These are phyloP conservation scores for Dillenia suffruticosa DNA, from an alignment of 164 flowering plant genomes.

Conservation along the genomic window DNA sequence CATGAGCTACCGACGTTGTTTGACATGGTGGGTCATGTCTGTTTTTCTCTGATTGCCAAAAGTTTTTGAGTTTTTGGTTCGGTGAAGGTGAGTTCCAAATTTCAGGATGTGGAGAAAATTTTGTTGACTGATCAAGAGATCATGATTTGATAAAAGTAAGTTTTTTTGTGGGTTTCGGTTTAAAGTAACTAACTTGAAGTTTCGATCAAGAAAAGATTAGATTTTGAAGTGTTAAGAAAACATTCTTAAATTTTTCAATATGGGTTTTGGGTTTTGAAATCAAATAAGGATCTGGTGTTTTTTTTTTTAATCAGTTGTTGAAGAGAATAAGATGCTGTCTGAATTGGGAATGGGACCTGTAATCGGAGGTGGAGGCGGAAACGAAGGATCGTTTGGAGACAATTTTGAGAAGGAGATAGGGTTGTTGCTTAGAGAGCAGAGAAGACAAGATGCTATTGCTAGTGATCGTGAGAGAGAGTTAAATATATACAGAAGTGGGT, in stretches of 20 bases:
- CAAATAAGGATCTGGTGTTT: not conserved
- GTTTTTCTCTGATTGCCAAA: too few relatives aligned
- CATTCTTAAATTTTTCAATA: not conserved
- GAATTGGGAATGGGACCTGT: conserved; percentile 63
- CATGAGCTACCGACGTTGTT: too few relatives aligned
- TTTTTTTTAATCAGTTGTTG: not conserved
- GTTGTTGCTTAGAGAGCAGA: conserved; percentile 52
- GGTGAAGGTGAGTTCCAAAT: too few relatives aligned
- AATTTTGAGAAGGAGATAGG: conserved; percentile 69
- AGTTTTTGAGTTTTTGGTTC: too few relatives aligned
- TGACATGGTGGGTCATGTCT: too few relatives aligned
- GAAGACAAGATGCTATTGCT: conserved; percentile 43
- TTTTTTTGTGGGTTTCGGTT: not conserved
- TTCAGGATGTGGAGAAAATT: too few relatives aligned
- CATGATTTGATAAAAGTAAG: too few relatives aligned
- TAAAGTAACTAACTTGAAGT: not conserved
- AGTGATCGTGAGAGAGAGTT: conserved; percentile 69
- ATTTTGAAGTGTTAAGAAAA: conserved; percentile 3
- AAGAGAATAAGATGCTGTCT: conserved; percentile 42
- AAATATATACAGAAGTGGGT: conserved; percentile 70
- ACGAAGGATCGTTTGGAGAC: conserved; percentile 61
- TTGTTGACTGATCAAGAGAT: too few relatives aligned
- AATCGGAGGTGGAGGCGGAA: conserved; percentile 23
- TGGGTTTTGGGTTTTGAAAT: not conserved
- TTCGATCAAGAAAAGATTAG: conserved; percentile 9